Percentiles rank a stretch among this genome's conserved stretches.
Evolutionary conservation across 768 basidiomycete genomes (phyloP).

Genomic region (Hypholoma fasciculare): DNA sequence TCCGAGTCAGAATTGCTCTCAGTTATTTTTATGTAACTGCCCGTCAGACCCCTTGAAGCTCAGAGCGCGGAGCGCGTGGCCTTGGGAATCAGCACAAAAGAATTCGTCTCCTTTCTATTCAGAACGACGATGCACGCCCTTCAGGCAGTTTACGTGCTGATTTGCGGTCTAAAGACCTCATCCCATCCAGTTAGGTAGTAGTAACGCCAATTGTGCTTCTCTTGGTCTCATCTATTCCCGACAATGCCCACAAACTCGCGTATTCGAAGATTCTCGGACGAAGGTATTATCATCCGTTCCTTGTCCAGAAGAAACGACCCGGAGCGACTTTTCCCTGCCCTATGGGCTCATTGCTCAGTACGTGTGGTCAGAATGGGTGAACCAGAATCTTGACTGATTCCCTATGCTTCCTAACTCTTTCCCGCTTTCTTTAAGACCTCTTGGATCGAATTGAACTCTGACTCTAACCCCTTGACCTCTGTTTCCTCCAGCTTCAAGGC

Average conservation of each 20-base stretch:
- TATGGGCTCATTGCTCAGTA: constrained; percentile 20
- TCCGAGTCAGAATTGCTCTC: too few species aligned
- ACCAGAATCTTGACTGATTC: constrained; percentile 24
- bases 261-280: constrained; percentile 22
- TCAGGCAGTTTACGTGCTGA: constrained; percentile 22
- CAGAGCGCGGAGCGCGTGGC: constrained; percentile 7
- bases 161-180: constrained; percentile 15
- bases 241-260: constrained; percentile 21
- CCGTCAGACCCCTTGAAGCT: not conserved
- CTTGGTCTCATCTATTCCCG: constrained; percentile 20
- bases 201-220: constrained; percentile 16
- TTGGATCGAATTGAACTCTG: not conserved
- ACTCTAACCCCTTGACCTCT: constrained; percentile 14
- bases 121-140: constrained; percentile 15
- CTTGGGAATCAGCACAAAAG: constrained; percentile 9
- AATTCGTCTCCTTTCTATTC: constrained; percentile 15
- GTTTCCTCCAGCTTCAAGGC: constrained; percentile 8
- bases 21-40: not conserved
- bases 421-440: constrained; percentile 25
- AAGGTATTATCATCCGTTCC: constrained; percentile 21
- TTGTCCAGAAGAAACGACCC: constrained; percentile 21
- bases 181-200: constrained; percentile 17
- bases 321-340: constrained; percentile 20
- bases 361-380: constrained; percentile 20
- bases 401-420: constrained; percentile 21